phyloP scores from a whole-genome alignment of 2,329 filamentous ascomycete genomes.

The Microdochium bolleyi region DNA sequence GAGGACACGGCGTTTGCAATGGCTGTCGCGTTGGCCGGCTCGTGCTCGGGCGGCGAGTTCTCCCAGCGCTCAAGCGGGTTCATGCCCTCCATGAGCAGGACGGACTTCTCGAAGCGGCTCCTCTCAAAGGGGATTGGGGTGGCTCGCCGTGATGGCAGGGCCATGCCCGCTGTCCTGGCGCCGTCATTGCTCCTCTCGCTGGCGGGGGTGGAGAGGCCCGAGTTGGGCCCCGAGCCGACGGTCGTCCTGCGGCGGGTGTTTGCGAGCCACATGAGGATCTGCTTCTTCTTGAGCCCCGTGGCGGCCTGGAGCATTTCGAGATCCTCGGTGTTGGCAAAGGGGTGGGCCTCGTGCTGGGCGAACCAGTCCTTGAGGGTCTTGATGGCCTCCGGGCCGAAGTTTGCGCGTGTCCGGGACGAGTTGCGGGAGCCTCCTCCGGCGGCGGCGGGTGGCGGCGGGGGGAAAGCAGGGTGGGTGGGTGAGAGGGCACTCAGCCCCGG shows the following conservation, averaged over 20 bases:
- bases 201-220: neutral
- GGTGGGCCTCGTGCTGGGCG: neutral
- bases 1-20: neutral
- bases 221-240: neutral
- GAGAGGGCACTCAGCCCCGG: neutral
- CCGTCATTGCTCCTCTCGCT: neutral
- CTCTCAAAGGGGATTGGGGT: neutral
- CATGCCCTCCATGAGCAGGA: neutral
- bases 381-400: neutral
- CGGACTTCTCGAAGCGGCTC: no score
- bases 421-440: neutral
- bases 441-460: no score
- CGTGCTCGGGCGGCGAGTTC: slow-evolving; percentile 1
- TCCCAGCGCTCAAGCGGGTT: neutral
- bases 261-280: neutral
- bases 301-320: neutral
- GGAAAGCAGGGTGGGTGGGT: neutral
- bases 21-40: neutral
- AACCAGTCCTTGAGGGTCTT: neutral
- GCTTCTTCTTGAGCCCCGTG: slow-evolving; percentile 1
- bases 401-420: neutral
- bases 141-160: neutral
- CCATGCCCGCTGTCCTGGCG: neutral
- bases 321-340: neutral
- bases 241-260: neutral